These are phyloP conservation scores for Flaveria trinervia DNA, from an alignment of 129 eudicot genomes.

Conservation along the genomic window DNA sequence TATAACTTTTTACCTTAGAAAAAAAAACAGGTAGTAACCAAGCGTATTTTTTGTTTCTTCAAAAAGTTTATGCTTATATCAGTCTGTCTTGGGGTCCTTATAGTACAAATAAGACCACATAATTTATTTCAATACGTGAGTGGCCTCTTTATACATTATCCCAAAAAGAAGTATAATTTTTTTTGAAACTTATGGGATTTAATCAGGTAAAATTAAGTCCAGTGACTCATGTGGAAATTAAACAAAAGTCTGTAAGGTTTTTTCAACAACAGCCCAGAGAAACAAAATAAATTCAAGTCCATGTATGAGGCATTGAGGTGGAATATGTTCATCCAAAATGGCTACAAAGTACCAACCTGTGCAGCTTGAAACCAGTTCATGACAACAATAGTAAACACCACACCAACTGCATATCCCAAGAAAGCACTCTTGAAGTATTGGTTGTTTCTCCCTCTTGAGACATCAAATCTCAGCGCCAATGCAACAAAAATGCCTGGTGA, in stretches of 20 bases:
- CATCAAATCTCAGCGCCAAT: conserved; percentile 93
- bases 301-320: neutral
- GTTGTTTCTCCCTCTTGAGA: conserved; percentile 71
- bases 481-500: conserved; percentile 96
- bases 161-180: neutral
- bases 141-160: neutral
- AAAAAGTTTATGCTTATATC: neutral
- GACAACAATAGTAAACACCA: conserved; percentile 73
- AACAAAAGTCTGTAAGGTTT: neutral
- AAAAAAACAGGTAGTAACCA: neutral
- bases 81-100: neutral
- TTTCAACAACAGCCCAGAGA: neutral
- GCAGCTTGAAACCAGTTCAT: conserved; percentile 99
- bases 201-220: neutral
- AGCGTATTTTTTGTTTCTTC: neutral
- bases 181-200: neutral
- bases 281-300: neutral
- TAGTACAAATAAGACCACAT: neutral
- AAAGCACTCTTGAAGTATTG: conserved; percentile 93
- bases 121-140: neutral
- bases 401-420: conserved; percentile 74
- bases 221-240: neutral
- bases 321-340: neutral
- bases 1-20: neutral
- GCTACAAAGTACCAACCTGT: conserved; percentile 56